Evolutionary conservation across 169 alveolate genomes (phyloP).

Genomic region (Plasmodium malariae): DNA sequence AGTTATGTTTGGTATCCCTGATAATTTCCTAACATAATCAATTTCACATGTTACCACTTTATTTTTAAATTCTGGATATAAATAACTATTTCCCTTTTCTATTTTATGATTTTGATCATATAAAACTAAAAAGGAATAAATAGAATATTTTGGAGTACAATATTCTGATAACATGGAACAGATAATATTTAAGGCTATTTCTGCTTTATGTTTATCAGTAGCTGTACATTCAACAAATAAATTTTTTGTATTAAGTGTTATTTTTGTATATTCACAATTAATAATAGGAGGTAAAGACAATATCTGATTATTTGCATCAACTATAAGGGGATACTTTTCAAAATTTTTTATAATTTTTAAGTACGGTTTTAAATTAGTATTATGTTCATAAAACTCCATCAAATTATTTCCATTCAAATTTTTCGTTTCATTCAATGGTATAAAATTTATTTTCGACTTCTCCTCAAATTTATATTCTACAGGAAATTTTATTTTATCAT

Average conservation of each 20-base stretch:
- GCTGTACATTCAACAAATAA: slow-evolving; percentile 98
- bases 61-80: slow-evolving; percentile 42
- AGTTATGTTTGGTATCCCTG: slow-evolving; percentile 79
- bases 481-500: slow-evolving; percentile 94
- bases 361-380: slow-evolving; percentile 90
- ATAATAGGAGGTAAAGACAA: slow-evolving; percentile 99
- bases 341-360: slow-evolving; percentile 87
- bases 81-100: slow-evolving; percentile 45
- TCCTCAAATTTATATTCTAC: slow-evolving; percentile 91
- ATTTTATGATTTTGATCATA: slow-evolving; percentile 34
- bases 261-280: slow-evolving; percentile 96
- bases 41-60: slow-evolving; percentile 50
- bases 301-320: slow-evolving; percentile 93
- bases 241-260: slow-evolving; percentile 95
- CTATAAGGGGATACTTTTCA: slow-evolving; percentile 93
- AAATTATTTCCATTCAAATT: slow-evolving; percentile 76
- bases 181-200: slow-evolving; percentile 71
- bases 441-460: slow-evolving; percentile 92
- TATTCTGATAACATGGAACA: slow-evolving; percentile 71
- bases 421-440: slow-evolving; percentile 94
- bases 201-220: slow-evolving; percentile 85
- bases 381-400: slow-evolving; percentile 9
- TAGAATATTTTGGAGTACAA: slow-evolving; percentile 43
- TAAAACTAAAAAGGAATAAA: slow-evolving; percentile 36
- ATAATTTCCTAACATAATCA: slow-evolving; percentile 73